phyloP scores from a whole-genome alignment of 176 grass and related monocot genomes.

The Rhynchospora tenuis region DNA sequence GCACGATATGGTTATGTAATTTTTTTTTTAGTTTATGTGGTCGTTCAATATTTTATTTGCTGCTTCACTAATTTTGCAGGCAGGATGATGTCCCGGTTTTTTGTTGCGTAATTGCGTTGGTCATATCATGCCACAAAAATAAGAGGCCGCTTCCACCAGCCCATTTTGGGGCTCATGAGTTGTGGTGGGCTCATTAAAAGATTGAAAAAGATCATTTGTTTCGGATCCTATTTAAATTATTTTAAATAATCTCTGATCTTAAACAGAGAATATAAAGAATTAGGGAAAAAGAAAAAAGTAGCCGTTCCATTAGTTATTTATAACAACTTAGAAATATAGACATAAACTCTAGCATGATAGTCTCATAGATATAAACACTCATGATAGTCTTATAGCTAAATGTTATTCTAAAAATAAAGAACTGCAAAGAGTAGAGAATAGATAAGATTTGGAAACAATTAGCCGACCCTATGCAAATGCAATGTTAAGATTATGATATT shows the following conservation, averaged over 20 bases:
- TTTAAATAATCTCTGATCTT: background rate
- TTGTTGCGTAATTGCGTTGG: background rate
- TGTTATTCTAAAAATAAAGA: too few relatives aligned
- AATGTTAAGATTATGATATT: background rate
- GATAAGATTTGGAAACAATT: too few relatives aligned
- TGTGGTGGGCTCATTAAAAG: slow-evolving; percentile 1
- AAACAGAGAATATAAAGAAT: background rate
- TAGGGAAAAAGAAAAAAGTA: background rate
- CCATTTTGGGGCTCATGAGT: background rate
- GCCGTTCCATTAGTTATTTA: background rate
- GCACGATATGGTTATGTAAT: background rate
- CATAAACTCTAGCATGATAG: too few relatives aligned
- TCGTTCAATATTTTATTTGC: background rate
- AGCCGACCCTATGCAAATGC: too few relatives aligned
- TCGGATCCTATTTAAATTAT: background rate
- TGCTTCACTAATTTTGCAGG: background rate
- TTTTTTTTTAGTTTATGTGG: background rate
- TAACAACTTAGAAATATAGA: too few relatives aligned
- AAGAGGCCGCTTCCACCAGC: background rate
- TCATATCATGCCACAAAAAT: background rate
- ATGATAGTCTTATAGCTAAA: too few relatives aligned
- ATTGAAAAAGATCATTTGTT: background rate
- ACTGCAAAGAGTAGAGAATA: too few relatives aligned
- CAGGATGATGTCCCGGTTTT: background rate
- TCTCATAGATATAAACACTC: too few relatives aligned